phyloP scores from a whole-genome alignment of 305 asterid species.

The Solanum aculeatissimum region DNA sequence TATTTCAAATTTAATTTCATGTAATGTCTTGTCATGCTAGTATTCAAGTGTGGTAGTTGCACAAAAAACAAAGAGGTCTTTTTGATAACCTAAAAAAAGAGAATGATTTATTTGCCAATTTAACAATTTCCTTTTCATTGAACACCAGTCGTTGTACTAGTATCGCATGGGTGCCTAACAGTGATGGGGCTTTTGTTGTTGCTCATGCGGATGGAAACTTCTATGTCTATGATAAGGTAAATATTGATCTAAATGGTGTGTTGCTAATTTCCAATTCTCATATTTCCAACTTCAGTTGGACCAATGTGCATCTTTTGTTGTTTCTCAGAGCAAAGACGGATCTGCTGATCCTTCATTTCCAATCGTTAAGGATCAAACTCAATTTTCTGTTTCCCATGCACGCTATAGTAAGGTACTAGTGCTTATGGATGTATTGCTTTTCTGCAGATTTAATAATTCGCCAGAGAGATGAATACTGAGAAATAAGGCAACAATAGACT shows the following conservation, averaged over 20 bases:
- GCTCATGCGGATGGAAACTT: slow-evolving; percentile 60
- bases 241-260: slow-evolving; percentile 6
- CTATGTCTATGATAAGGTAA: slow-evolving; percentile 60
- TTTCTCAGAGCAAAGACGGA: slow-evolving; percentile 82
- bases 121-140: neutral
- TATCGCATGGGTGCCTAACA: slow-evolving; percentile 53
- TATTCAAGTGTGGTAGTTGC: neutral
- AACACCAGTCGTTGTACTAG: slow-evolving; percentile 49
- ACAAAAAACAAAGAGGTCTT: neutral
- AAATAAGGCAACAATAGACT: neutral
- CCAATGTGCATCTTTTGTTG: neutral
- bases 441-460: neutral
- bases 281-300: neutral
- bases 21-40: neutral
- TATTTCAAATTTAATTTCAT: neutral
- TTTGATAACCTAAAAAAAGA: neutral
- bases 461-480: neutral
- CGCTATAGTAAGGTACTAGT: slow-evolving; percentile 85
- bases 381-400: slow-evolving; percentile 87
- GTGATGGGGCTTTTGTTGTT: slow-evolving; percentile 50
- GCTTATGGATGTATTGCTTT: neutral
- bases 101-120: neutral
- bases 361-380: slow-evolving; percentile 86
- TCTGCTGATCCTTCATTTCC: slow-evolving; percentile 98
- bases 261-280: neutral